Percentiles rank a stretch among this genome's conserved stretches.
Evolutionary conservation across 2,329 filamentous ascomycete species (phyloP).

Genomic region (Microcyclosporella mali): DNA sequence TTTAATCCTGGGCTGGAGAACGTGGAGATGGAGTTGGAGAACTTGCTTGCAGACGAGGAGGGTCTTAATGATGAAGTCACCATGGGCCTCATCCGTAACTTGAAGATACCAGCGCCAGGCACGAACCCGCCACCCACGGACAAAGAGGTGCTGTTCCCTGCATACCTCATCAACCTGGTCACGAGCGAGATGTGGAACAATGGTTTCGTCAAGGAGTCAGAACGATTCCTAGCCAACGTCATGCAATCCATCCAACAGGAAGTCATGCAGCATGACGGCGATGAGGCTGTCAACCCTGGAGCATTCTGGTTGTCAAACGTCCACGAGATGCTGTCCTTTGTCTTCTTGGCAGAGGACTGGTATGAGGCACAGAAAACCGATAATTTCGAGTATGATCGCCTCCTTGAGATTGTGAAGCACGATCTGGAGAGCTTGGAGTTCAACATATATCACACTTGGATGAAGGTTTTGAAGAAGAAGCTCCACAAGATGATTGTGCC

Average conservation of each 20-base stretch:
- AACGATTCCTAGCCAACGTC: constrained; percentile 96
- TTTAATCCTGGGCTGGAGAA: constrained; percentile 80
- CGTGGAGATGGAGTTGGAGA: constrained; percentile 91
- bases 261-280: constrained; percentile 97
- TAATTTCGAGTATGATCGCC: constrained; percentile 96
- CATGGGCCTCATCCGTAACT: constrained; percentile 88
- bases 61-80: constrained; percentile 95
- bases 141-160: constrained; percentile 97
- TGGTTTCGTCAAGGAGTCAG: constrained; percentile 97
- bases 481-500: constrained; percentile 99
- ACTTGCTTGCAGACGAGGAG: constrained; percentile 88
- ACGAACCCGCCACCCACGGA: constrained; percentile 86
- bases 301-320: constrained; percentile 99
- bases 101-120: constrained; percentile 89
- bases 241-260: constrained; percentile 99
- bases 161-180: constrained; percentile 97
- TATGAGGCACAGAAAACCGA: constrained; percentile 99
- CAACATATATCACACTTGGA: constrained; percentile 99
- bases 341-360: constrained; percentile 98
- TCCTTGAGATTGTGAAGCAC: constrained; percentile 98
- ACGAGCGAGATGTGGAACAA: constrained; percentile 99
- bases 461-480: constrained; percentile 99
- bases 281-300: constrained; percentile 93
- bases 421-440: constrained; percentile 97
- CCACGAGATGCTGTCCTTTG: constrained; percentile 98